Evolutionary conservation across 768 basidiomycete species (phyloP).

Genomic region (Chalciporus pseudorubinellus): DNA sequence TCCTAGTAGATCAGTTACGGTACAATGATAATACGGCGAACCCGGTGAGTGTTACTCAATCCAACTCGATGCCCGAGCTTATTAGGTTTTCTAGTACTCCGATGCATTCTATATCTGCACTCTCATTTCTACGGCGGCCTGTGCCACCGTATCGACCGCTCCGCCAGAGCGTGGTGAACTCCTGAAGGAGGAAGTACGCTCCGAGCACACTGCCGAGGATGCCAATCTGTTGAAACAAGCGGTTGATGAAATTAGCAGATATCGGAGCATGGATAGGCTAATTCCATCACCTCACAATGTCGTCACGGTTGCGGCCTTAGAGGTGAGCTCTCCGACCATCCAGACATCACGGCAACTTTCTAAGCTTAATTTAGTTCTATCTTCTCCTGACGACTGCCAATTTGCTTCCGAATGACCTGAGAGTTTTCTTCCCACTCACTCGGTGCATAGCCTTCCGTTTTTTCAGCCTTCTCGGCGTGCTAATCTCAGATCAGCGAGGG

Average conservation of each 20-base stretch:
- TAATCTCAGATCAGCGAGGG: conserved; percentile 66
- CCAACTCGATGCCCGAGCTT: conserved; percentile 1
- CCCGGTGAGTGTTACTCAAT: conserved; percentile 49
- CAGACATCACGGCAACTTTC: conserved; percentile 4
- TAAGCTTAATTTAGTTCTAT: conserved; percentile 57
- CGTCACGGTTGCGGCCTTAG: conserved; percentile 85
- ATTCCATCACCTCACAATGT: conserved; percentile 95
- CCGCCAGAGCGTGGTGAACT: conserved; percentile 82
- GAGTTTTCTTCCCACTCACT: conserved; percentile 83
- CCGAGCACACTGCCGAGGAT: conserved; percentile 68
- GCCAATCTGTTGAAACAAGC: conserved; percentile 69
- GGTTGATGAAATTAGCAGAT: conserved; percentile 80
- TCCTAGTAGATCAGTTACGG: conserved; percentile 88
- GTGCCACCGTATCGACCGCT: conserved; percentile 70
- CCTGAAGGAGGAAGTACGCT: conserved; percentile 61
- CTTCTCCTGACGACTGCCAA: conserved; percentile 73
- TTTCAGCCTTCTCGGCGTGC: background rate
- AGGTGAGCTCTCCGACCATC: conserved; percentile 51
- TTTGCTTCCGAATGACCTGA: conserved; percentile 72
- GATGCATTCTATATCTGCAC: conserved; percentile 90
- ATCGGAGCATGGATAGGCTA: conserved; percentile 91
- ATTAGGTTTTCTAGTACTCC: conserved; percentile 57
- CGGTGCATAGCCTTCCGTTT: conserved; percentile 49
- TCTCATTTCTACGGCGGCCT: conserved; percentile 78
- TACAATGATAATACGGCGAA: conserved; percentile 96